Evolutionary conservation across 805 yeast species (phyloP).

Genomic region (Spathaspora gorwiae): DNA sequence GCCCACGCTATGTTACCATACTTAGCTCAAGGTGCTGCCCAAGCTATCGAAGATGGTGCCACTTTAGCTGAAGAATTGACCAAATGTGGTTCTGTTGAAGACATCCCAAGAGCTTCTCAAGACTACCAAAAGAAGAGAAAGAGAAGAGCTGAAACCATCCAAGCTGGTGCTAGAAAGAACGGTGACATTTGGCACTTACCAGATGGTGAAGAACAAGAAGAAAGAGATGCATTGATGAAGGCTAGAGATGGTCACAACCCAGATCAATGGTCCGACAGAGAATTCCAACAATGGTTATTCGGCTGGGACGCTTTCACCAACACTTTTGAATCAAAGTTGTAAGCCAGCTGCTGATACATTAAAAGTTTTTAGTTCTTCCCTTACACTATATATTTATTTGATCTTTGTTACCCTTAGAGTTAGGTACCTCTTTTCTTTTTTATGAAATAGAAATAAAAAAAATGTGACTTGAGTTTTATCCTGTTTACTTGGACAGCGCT

Average conservation of each 20-base stretch:
- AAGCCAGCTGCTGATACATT: background rate
- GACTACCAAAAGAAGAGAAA: slow-evolving; percentile 8
- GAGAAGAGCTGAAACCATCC: slow-evolving; percentile 10
- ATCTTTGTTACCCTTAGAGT: background rate
- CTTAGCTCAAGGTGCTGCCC: slow-evolving; percentile 19
- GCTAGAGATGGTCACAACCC: slow-evolving; percentile 9
- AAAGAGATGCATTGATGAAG: slow-evolving; percentile 17
- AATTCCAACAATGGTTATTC: slow-evolving; percentile 9
- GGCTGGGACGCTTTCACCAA: slow-evolving; percentile 9
- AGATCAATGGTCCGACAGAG: slow-evolving; percentile 10
- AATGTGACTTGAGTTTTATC: no score
- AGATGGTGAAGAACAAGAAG: slow-evolving; percentile 23
- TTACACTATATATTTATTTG: background rate
- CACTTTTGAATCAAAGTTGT: background rate
- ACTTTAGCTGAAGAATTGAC: slow-evolving; percentile 13
- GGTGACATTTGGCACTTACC: slow-evolving; percentile 20
- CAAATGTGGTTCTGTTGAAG: background rate
- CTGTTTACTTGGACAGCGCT: no score
- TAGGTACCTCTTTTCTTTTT: no score
- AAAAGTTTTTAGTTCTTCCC: background rate
- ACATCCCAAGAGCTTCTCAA: slow-evolving; percentile 6
- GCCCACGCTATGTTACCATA: slow-evolving; percentile 22
- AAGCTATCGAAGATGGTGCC: slow-evolving; percentile 20
- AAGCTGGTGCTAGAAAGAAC: slow-evolving; percentile 11
- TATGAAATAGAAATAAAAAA: no score